Conservation (phyloP, 768 basidiomycete species). For the Dioszegia aurantiaca region DNA sequence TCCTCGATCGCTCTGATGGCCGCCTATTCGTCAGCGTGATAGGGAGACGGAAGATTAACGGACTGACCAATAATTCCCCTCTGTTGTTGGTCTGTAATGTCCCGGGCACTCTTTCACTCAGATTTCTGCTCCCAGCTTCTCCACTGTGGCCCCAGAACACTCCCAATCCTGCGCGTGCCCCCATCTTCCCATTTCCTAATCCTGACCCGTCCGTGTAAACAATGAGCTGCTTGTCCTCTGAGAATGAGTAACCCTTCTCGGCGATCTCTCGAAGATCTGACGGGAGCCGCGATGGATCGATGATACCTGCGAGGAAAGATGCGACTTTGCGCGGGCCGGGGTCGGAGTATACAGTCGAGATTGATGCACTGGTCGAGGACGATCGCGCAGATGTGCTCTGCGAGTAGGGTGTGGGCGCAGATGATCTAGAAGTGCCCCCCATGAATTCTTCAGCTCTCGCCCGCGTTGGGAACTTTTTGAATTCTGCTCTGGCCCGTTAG, state of each 20-base stretch:
- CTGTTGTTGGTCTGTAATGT: constrained; percentile 55
- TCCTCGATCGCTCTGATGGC: constrained; percentile 78
- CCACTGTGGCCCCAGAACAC: constrained; percentile 75
- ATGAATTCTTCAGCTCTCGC: constrained; percentile 64
- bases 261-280: constrained; percentile 14
- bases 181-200: constrained; percentile 69
- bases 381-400: constrained; percentile 15
- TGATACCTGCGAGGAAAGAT: constrained; percentile 20
- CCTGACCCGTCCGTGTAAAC: constrained; percentile 90
- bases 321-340: constrained; percentile 20
- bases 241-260: constrained; percentile 35
- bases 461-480: constrained; percentile 65
- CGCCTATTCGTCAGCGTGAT: constrained; percentile 58
- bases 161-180: constrained; percentile 74
- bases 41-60: neutral
- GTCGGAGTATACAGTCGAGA: constrained; percentile 9
- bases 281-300: constrained; percentile 17
- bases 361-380: constrained; percentile 12
- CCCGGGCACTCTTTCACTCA: constrained; percentile 61
- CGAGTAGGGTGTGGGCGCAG: constrained; percentile 13
- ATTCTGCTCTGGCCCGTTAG: constrained; percentile 55
- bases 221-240: constrained; percentile 45
- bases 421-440: constrained; percentile 9
- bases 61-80: constrained; percentile 76
- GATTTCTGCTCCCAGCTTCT: constrained; percentile 57